Evolutionary conservation across 441 rosid species (phyloP).

Genomic region (Pelargonium hybrid): DNA sequence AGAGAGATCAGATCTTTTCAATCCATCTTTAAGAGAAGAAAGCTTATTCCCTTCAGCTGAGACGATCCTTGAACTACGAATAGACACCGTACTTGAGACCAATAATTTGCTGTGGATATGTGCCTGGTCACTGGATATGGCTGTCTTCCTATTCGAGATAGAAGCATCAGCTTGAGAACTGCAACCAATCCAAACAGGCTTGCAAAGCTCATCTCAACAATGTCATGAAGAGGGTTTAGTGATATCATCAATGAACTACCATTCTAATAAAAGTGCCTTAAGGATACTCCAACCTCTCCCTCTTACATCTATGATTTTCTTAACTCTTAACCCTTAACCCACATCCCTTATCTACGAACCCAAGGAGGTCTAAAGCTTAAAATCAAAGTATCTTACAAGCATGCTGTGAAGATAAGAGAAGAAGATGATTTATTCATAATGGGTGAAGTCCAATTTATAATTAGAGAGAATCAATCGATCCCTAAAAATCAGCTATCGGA

Average conservation of each 20-base stretch:
- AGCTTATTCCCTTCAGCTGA: constrained; percentile 28
- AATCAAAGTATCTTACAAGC: neutral
- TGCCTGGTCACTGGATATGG: constrained; percentile 17
- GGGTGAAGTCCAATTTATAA: no score
- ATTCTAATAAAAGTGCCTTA: neutral
- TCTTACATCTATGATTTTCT: neutral
- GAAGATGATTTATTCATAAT: no score
- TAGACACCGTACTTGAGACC: constrained; percentile 29
- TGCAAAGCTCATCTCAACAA: constrained; percentile 5
- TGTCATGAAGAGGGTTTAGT: neutral
- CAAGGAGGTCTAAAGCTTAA: neutral
- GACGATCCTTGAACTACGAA: constrained; percentile 24
- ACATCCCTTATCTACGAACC: neutral
- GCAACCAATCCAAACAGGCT: constrained; percentile 21
- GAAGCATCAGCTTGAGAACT: constrained; percentile 36
- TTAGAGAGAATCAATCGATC: no score
- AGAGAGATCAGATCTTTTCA: constrained; percentile 37
- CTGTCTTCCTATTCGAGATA: constrained; percentile 31
- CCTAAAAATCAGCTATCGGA: no score
- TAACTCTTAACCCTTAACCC: neutral
- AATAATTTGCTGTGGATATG: constrained; percentile 20
- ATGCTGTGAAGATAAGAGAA: neutral
- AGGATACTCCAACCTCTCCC: neutral
- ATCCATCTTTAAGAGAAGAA: constrained; percentile 31
- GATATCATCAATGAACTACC: neutral